Base-by-base conservation (phyloP, 352 stramenopile species). In the Phytophthora cajani region DNA sequence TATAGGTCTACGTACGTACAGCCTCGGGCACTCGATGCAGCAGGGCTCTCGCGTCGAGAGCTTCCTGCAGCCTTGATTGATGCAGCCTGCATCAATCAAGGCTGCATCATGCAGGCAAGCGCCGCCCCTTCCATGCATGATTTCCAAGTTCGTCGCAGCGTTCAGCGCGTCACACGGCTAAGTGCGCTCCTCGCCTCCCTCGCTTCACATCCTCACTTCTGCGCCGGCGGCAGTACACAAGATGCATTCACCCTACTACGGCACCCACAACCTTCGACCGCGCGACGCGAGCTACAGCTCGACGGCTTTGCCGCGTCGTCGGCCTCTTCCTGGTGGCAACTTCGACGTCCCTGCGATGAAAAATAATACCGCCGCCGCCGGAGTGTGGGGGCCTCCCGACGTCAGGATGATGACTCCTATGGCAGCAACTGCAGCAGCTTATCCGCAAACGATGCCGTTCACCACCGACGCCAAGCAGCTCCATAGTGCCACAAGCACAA, bases 141-240 rank as follows among this genome's bases (percentile, higher is more conserved):
- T 36, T 44, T 44, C 46, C 55, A 71, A 58, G 40, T 19, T 30
- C 58, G 23, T 58, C 14, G 58, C 40, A 62, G 30, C 58, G 58
- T 62, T 58, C 65, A 72, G 58, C 51, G 65, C 65, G 65, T 72
- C 65, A 72, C 58, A 12, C 38, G n/a, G 19, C 51, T 72, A 72
- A 72, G 65, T 72, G 64, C 65, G 38, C 57, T 55, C 17, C 57
- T 55, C 17, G 9, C 23, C n/a, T 44, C 38, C 23, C n/a, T 44
- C 38, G 12, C 17, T 42, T 55, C 17, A 5, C 23, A n/a, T 44
- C 38, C 38, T n/a, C 19, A 10, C 19, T 11, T 32, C 7, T 21
- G 27, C 27, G 25, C 25, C 17, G 30, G 14, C 25, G 6, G 12
- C 33, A 53, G 47, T 33, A 60, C 47, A 40, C 60, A 25, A 69